A percentile compares a stretch with the other conserved stretches of the same genome.
These are phyloP conservation scores for Oryza punctata DNA, from an alignment of 176 grass and related monocot genomes.

Conservation along the genomic window DNA sequence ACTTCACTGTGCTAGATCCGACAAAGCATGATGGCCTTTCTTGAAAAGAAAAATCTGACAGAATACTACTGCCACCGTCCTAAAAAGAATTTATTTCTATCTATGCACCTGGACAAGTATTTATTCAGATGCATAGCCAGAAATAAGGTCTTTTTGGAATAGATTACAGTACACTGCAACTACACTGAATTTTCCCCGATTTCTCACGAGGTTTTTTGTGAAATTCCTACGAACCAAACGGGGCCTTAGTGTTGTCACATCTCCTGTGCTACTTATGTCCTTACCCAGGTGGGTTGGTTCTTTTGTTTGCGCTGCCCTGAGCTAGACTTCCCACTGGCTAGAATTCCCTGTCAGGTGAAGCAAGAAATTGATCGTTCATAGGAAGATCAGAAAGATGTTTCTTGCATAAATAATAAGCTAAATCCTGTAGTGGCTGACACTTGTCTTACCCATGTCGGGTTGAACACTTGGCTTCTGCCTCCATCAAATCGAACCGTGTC, in stretches of 20 bases:
- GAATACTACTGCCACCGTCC: too few species aligned
- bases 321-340: slow-evolving; percentile 22
- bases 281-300: slow-evolving; percentile 57
- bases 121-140: too few species aligned
- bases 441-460: slow-evolving; percentile 44
- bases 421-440: background rate
- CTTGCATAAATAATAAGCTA: background rate
- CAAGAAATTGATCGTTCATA: background rate
- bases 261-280: background rate
- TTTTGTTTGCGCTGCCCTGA: slow-evolving; percentile 40
- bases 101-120: too few species aligned
- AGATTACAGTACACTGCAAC: background rate
- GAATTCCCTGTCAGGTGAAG: slow-evolving; percentile 32
- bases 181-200: background rate
- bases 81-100: too few species aligned
- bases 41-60: too few species aligned
- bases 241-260: background rate
- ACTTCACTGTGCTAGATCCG: slow-evolving; percentile 23
- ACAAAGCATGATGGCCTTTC: slow-evolving; percentile 11
- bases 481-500: background rate
- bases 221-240: background rate
- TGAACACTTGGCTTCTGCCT: slow-evolving; percentile 33
- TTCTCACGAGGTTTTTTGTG: background rate
- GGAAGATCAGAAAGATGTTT: background rate
- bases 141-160: too few species aligned